Base-by-base conservation (phyloP, 1,139 yeast genomes). In the Candida sojae region DNA sequence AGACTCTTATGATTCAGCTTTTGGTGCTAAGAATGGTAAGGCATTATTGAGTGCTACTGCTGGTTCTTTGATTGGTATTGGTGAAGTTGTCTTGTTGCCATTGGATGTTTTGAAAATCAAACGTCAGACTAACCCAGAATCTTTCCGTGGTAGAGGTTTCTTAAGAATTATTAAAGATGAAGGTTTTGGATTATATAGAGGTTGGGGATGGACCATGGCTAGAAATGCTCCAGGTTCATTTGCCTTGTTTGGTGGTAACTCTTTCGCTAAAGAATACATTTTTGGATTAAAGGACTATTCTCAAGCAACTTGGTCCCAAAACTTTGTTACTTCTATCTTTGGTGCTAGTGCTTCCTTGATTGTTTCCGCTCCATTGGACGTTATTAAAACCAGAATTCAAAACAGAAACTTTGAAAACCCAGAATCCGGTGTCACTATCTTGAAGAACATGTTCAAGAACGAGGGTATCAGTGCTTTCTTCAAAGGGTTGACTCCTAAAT, bases 141-240 rank as follows among this genome's bases (percentile, higher is more conserved):
- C 99, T 25, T 93, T 93, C 82, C 86, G 85, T 70, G 99, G 99
- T 60, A 88, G 99, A 77, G 98, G 99, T 9, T 91, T 93, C 73
- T 53, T 91, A 55, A 87, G 82, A 71, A 90, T 93, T 61, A 66
- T 93, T 55, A 66, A 79, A 47, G 99, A 93, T 64, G 99, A 95
- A 74, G 99, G 99, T 23, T 80, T 90, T 53, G 91, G 93, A 35
- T 79, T 93, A 61, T 93, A 93, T 77, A 82, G 97, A 68, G 99
- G 99, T 57, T 92, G 98, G 96, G 98, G 98, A 50, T 93, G 99
- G 99, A 93, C 99, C 53, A 96, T 96, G 59, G 99, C 99, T 44
- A 86, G 99, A 81, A 93, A 93, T 67, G 98, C 98, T 3, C 99
- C 99, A 36, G 99, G 99, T 50, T 90, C 97, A 2, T 93, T 93